Conservation (phyloP, 257 asterid species). For the Dorcoceras hygrometricum region DNA sequence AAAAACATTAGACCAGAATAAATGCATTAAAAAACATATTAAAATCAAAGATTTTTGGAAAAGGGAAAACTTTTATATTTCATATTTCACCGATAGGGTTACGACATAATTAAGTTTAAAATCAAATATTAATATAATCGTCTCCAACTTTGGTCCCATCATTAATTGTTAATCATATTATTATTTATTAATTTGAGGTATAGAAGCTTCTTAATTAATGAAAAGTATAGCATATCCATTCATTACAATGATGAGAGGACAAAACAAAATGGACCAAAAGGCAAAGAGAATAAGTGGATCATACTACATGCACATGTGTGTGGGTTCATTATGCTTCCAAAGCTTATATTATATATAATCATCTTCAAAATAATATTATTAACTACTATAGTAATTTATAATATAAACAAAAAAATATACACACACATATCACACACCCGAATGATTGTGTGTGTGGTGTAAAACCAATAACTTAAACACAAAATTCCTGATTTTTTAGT, state of each 20-base stretch:
- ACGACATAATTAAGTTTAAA: too few species aligned
- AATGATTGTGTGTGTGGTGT: constrained; percentile 17
- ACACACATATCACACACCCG: constrained; percentile 1
- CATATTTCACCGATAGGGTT: too few species aligned
- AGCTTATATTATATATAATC: constrained; percentile 20
- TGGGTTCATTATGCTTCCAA: constrained; percentile 47
- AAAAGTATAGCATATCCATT: constrained; percentile 16
- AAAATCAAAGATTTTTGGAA: too few species aligned
- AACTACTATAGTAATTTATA: not conserved
- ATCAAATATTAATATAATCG: too few species aligned
- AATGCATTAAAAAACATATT: not conserved
- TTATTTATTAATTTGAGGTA: not conserved
- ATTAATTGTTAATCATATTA: not conserved
- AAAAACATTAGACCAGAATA: not conserved
- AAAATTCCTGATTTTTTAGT: too few species aligned
- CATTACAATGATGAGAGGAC: constrained; percentile 35
- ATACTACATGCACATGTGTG: constrained; percentile 70
- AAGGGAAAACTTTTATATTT: too few species aligned
- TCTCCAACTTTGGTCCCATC: not conserved
- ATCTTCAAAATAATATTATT: constrained; percentile 11
- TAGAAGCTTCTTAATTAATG: constrained; percentile 32
- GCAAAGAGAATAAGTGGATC: constrained; percentile 54
- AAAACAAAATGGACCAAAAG: constrained; percentile 40
- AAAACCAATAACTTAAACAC: constrained; percentile 23
- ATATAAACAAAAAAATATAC: not conserved